phyloP scores from a whole-genome alignment of 2,329 filamentous ascomycete genomes.

The Cladosporium sp. region DNA sequence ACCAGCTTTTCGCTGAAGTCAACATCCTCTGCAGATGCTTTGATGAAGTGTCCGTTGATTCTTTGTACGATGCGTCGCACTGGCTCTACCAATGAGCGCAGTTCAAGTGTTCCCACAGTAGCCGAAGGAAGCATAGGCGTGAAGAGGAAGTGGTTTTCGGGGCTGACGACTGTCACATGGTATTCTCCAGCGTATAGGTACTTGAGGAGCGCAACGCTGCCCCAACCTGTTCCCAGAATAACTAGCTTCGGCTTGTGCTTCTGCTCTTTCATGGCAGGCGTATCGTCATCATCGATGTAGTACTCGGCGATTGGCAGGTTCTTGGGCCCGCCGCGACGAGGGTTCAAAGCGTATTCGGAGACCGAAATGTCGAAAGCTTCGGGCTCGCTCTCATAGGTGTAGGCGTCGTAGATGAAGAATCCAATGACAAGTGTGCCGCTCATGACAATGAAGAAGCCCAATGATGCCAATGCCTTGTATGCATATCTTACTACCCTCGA shows the following conservation, averaged over 20 bases:
- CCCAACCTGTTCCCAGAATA: conserved; percentile 91
- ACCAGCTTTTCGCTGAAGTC: conserved; percentile 89
- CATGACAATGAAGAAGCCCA: conserved; percentile 70
- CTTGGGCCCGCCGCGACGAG: conserved; percentile 81
- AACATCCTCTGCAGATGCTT: conserved; percentile 78
- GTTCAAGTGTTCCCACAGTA: conserved; percentile 88
- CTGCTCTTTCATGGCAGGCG: conserved; percentile 58
- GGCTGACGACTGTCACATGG: conserved; percentile 90
- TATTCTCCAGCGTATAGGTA: conserved; percentile 85
- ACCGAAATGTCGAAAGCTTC: conserved; percentile 68
- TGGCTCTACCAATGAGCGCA: conserved; percentile 87
- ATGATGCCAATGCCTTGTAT: conserved; percentile 62
- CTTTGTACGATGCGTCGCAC: conserved; percentile 75
- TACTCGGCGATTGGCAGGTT: conserved; percentile 87
- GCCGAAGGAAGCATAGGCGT: conserved; percentile 97
- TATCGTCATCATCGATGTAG: conserved; percentile 83
- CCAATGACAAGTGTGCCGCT: conserved; percentile 63
- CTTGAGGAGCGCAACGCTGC: conserved; percentile 85
- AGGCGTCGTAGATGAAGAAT: conserved; percentile 92
- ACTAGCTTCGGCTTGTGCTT: conserved; percentile 91
- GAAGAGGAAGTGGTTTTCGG: conserved; percentile 94
- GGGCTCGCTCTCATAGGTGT: conserved; percentile 72
- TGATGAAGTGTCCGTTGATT: conserved; percentile 82
- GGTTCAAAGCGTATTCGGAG: conserved; percentile 75
- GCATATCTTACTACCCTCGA: conserved; percentile 44